Evolutionary conservation across 208 protist species (phyloP).

Genomic region (Acanthamoeba sp.): DNA sequence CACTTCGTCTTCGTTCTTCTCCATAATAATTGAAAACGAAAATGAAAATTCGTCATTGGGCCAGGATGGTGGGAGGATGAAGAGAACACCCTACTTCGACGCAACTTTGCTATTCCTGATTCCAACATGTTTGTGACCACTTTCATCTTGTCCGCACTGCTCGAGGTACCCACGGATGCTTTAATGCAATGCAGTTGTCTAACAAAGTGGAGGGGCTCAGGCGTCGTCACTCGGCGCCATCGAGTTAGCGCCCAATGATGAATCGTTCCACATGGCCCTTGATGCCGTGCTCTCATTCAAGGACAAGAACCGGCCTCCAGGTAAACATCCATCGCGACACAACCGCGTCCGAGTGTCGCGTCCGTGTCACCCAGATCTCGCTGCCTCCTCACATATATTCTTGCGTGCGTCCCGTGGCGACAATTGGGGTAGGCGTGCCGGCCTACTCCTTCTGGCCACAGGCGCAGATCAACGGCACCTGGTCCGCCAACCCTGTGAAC

Average conservation of each 20-base stretch:
- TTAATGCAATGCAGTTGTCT: no score
- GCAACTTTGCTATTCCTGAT: constrained; percentile 54
- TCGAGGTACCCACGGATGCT: no score
- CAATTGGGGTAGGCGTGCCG: background rate
- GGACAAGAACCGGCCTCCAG: constrained; percentile 44
- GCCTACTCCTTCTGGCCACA: constrained; percentile 44
- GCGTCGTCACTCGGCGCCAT: background rate
- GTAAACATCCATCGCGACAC: background rate
- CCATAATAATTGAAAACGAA: background rate
- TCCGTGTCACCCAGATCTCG: no score
- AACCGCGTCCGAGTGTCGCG: background rate
- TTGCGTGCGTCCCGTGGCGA: no score
- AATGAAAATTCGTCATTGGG: background rate
- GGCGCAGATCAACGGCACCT: background rate
- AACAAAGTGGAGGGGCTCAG: background rate
- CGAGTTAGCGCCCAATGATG: background rate
- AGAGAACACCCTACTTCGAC: constrained; percentile 1
- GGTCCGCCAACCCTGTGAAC: constrained; percentile 32
- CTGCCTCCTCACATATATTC: no score
- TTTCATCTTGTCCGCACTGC: background rate
- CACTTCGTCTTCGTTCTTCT: background rate
- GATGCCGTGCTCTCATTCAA: constrained; percentile 40
- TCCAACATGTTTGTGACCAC: constrained; percentile 70
- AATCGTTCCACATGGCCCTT: background rate
- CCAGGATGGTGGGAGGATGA: constrained; percentile 28